Percentiles rank a stretch among this genome's conserved stretches.
Evolutionary conservation across 176 grass and related monocot species (phyloP).

Genomic region (Poa annua): DNA sequence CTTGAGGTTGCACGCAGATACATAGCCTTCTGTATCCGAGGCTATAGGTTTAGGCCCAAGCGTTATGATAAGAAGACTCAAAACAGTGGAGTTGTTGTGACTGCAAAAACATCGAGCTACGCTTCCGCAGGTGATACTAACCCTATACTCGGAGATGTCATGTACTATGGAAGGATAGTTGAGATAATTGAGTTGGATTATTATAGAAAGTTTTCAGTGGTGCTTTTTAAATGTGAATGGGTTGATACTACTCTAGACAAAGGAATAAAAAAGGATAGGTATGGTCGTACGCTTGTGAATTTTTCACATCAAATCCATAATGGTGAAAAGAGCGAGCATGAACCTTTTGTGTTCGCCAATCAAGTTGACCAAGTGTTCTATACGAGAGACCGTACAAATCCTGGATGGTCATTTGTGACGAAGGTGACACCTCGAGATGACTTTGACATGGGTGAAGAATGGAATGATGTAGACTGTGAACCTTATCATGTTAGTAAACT

Average conservation of each 20-base stretch:
- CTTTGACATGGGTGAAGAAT: slow-evolving; percentile 27
- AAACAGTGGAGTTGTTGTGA: slow-evolving; percentile 22
- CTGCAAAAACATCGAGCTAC: neutral
- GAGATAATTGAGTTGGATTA: slow-evolving; percentile 37
- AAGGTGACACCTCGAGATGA: slow-evolving; percentile 24
- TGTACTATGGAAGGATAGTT: slow-evolving; percentile 30
- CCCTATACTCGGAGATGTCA: slow-evolving; percentile 32
- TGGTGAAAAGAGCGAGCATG: slow-evolving; percentile 9
- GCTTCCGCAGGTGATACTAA: slow-evolving; percentile 1
- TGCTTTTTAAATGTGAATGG: slow-evolving; percentile 47
- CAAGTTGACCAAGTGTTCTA: slow-evolving; percentile 42
- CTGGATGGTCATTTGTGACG: slow-evolving; percentile 13
- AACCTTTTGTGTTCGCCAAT: slow-evolving; percentile 27
- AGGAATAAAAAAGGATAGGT: slow-evolving; percentile 28
- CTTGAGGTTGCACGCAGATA: neutral
- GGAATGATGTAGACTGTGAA: slow-evolving; percentile 30
- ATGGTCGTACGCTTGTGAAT: slow-evolving; percentile 29
- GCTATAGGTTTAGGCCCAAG: slow-evolving; percentile 1
- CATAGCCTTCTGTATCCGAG: neutral
- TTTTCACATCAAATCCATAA: slow-evolving; percentile 24
- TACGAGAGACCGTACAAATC: neutral
- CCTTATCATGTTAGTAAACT: slow-evolving; percentile 12
- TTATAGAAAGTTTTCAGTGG: neutral
- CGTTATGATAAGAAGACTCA: slow-evolving; percentile 18
- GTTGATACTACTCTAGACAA: neutral